Percentiles rank a stretch among this genome's conserved stretches.
These are phyloP conservation scores for Trichoderma reesei DNA, from an alignment of 495 filamentous ascomycete genomes.

Conservation along the genomic window DNA sequence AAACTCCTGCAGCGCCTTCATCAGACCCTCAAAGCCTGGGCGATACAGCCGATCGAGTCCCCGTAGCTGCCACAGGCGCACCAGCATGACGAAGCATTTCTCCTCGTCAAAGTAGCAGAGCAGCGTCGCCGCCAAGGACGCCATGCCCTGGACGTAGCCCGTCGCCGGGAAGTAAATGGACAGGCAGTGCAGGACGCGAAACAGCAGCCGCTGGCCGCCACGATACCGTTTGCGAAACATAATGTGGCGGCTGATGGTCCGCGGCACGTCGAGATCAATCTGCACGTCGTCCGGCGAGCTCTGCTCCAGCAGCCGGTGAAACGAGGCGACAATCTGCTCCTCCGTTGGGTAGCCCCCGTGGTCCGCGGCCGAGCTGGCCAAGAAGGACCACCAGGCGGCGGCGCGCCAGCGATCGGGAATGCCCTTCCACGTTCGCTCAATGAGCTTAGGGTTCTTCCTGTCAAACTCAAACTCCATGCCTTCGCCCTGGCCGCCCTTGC, in stretches of 20 bases:
- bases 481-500: conserved; percentile 47
- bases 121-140: conserved; percentile 81
- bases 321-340: conserved; percentile 58
- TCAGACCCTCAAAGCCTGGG: conserved; percentile 75
- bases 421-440: conserved; percentile 92
- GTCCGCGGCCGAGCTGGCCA: conserved; percentile 68
- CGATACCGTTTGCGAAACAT: conserved; percentile 95
- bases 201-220: conserved; percentile 81
- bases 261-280: conserved; percentile 93
- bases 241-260: conserved; percentile 91
- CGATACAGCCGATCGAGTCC: conserved; percentile 79
- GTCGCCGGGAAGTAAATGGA: conserved; percentile 82
- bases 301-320: conserved; percentile 57
- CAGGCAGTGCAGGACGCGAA: conserved; percentile 84
- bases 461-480: conserved; percentile 91
- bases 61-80: conserved; percentile 79
- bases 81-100: conserved; percentile 86
- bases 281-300: conserved; percentile 87
- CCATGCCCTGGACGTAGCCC: conserved; percentile 98
- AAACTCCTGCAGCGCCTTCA: conserved; percentile 82
- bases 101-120: conserved; percentile 97
- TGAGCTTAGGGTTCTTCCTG: conserved; percentile 69
- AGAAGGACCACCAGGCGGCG: conserved; percentile 90
- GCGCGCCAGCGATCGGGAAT: conserved; percentile 94
- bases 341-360: conserved; percentile 52